Base-by-base conservation (phyloP, 805 yeast genomes). In the Nakazawaea molendinolei region DNA sequence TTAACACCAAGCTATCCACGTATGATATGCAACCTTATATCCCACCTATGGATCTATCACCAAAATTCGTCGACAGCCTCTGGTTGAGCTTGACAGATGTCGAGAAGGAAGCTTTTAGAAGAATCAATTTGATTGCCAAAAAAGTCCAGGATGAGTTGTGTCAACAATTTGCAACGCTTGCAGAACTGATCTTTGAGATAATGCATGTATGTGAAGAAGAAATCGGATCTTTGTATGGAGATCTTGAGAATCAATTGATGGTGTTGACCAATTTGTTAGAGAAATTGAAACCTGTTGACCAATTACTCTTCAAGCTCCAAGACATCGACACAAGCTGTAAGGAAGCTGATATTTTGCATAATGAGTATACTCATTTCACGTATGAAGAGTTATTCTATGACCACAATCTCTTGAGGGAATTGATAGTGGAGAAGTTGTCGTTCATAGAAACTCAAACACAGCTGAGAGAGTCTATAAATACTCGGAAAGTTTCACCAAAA, bases 381-480 rank as follows among this genome's bases (percentile, higher is more conserved):
- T 53, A 54, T 33, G 58, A 56, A 10, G 71, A 65, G 35, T 53
- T 66, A 8, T 61, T 53, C 25, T 58, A 52, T 40, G 63, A 65
- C 42, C 51, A 61, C 9, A 53, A 45, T 5, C 50, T 65, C 20
- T 56, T 66, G n/a, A 51, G 55, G 33, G 53, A 56, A 8, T 48
- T 62, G 10, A 55, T 67, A 12, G 50, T 54, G 16, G 64, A 61
- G 41, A 63, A 64, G 38, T 50, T 67, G 29, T 50, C 61, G 26
- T 67, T 67, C 44, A 53, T 69, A 15, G 70, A 68, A 38, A 49
- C 51, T 33, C 71, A 68, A 42, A 52, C 60, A 35, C 55, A 38
- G 12, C 43, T 43, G 26, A 44, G 48, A 18, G 47, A 49, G 31
- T 35, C 28, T 13, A 37, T 65, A 9, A 60, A 61, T 3, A 47